Conservation (phyloP, 2,329 filamentous ascomycete species). For the Sporothrix protearum region DNA sequence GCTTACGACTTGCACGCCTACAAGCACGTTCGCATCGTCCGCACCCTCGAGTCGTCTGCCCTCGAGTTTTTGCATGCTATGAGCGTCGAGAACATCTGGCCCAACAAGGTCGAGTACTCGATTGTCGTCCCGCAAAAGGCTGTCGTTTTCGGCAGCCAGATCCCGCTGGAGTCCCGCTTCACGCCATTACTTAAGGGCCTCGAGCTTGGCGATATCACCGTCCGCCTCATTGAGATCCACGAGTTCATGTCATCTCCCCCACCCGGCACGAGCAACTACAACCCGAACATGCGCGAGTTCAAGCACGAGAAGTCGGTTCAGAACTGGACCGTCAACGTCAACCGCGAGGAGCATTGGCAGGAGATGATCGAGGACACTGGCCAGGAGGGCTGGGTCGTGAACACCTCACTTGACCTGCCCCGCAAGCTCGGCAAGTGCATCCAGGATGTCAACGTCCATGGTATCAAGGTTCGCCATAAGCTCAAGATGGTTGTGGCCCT, state of each 20-base stretch:
- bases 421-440: slow-evolving; percentile 78
- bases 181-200: slow-evolving; percentile 87
- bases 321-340: slow-evolving; percentile 54
- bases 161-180: slow-evolving; percentile 80
- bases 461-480: slow-evolving; percentile 90
- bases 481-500: slow-evolving; percentile 87
- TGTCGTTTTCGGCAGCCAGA: slow-evolving; percentile 83
- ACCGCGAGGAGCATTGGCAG: slow-evolving; percentile 61
- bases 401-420: slow-evolving; percentile 65
- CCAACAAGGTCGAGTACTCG: slow-evolving; percentile 94
- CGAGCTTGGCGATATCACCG: slow-evolving; percentile 74
- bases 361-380: slow-evolving; percentile 65
- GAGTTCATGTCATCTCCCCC: slow-evolving; percentile 47
- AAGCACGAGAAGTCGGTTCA: slow-evolving; percentile 63
- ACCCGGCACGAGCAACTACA: slow-evolving; percentile 47
- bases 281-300: slow-evolving; percentile 52
- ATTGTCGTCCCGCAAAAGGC: slow-evolving; percentile 92
- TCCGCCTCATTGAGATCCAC: slow-evolving; percentile 75
- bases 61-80: slow-evolving; percentile 81
- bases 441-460: slow-evolving; percentile 83
- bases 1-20: slow-evolving; percentile 79
- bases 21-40: slow-evolving; percentile 73
- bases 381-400: slow-evolving; percentile 62
- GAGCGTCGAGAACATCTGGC: slow-evolving; percentile 97
- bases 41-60: slow-evolving; percentile 71